Conservation (phyloP, 1,139 yeast species). For the Yamadazyma pseudoaaseri region DNA sequence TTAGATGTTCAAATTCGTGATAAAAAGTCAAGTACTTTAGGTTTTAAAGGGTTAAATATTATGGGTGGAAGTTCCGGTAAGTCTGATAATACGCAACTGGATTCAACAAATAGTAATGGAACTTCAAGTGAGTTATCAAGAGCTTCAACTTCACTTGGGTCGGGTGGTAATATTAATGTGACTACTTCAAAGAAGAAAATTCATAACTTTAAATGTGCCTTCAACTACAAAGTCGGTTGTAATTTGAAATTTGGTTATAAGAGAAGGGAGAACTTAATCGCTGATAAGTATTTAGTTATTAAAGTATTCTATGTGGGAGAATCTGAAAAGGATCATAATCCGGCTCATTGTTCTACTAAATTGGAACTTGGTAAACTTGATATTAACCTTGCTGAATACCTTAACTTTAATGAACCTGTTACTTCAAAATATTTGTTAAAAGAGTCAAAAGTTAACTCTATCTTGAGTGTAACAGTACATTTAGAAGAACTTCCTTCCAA, state of each 20-base stretch:
- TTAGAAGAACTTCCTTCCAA: constrained; percentile 44
- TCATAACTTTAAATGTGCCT: constrained; percentile 43
- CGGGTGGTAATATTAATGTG: constrained; percentile 29
- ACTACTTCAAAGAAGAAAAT: constrained; percentile 35
- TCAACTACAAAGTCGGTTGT: constrained; percentile 38
- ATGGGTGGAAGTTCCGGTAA: constrained; percentile 4
- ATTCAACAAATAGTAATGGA: background rate
- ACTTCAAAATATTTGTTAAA: constrained; percentile 67
- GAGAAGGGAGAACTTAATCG: constrained; percentile 36
- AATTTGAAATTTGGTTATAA: constrained; percentile 40
- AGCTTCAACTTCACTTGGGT: constrained; percentile 6
- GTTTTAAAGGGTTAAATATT: constrained; percentile 7
- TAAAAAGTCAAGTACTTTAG: constrained; percentile 15
- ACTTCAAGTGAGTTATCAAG: constrained; percentile 1
- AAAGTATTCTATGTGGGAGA: constrained; percentile 41
- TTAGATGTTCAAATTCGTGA: constrained; percentile 49
- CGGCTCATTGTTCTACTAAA: constrained; percentile 15
- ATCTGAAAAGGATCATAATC: constrained; percentile 29
- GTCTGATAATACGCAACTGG: background rate
- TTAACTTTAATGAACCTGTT: constrained; percentile 51
- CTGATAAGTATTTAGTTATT: constrained; percentile 36
- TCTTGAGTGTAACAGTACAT: constrained; percentile 49
- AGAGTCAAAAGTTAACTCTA: constrained; percentile 79
- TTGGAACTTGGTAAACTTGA: constrained; percentile 63
- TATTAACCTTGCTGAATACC: constrained; percentile 72